A percentile compares a stretch with the other conserved stretches of the same genome.
Conservation (phyloP, 805 yeast species). For the Clavispora fructus region DNA sequence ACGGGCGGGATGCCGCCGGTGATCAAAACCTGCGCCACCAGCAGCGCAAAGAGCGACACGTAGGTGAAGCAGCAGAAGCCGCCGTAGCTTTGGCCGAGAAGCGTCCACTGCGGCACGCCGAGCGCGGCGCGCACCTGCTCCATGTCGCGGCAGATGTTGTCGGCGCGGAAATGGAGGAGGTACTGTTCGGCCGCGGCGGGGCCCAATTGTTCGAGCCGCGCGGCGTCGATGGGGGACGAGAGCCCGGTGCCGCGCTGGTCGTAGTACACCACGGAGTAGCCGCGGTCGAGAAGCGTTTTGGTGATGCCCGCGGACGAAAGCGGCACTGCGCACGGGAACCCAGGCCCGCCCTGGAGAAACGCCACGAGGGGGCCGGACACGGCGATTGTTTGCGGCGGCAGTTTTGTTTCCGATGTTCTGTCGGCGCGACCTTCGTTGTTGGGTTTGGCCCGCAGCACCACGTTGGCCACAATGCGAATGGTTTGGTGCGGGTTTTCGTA, state of each 20-base stretch:
- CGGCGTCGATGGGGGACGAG: slow-evolving; percentile 41
- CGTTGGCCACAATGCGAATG: slow-evolving; percentile 24
- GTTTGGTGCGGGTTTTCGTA: slow-evolving; percentile 9
- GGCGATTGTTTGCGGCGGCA: slow-evolving; percentile 15
- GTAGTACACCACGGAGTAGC: slow-evolving; percentile 40
- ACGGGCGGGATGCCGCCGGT: slow-evolving; percentile 61
- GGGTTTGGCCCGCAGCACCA: slow-evolving; percentile 30
- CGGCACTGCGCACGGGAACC: slow-evolving; percentile 41
- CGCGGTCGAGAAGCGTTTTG: slow-evolving; percentile 35
- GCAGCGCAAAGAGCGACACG: slow-evolving; percentile 38
- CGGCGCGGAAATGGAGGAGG: slow-evolving; percentile 46
- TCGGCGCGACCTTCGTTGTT: too few relatives aligned
- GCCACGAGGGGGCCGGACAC: slow-evolving; percentile 24
- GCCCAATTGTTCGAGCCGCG: slow-evolving; percentile 13
- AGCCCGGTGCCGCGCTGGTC: slow-evolving; percentile 65
- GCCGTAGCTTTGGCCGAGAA: slow-evolving; percentile 54
- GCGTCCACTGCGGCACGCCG: slow-evolving; percentile 35
- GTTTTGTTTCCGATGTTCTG: too few relatives aligned
- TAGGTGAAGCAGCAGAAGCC: slow-evolving; percentile 50
- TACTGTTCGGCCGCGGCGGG: slow-evolving; percentile 25
- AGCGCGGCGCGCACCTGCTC: slow-evolving; percentile 40
- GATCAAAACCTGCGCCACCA: slow-evolving; percentile 40
- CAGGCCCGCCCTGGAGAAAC: slow-evolving; percentile 54
- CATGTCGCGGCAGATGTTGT: slow-evolving; percentile 46
- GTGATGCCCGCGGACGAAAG: slow-evolving; percentile 29